Evolutionary conservation across 768 basidiomycete species (phyloP).

Genomic region (Porphyrellus cyaneotinctus): DNA sequence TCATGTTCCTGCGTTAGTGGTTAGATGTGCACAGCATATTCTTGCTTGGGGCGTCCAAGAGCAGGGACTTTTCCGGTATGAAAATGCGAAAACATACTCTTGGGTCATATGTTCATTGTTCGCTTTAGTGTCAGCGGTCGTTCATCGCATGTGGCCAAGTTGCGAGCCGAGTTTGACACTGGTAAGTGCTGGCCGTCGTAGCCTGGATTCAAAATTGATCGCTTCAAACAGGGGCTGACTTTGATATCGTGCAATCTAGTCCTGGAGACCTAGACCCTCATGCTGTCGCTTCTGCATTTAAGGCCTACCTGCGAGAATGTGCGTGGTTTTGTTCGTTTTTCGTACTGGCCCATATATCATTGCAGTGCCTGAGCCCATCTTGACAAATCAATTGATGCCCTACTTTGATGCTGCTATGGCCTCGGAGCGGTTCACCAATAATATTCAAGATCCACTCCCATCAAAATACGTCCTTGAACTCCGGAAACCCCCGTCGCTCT

Average conservation of each 20-base stretch:
- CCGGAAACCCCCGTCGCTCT: slow-evolving; percentile 76
- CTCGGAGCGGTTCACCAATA: slow-evolving; percentile 42
- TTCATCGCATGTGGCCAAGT: slow-evolving; percentile 69
- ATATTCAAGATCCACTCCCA: slow-evolving; percentile 30
- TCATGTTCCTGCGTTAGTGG: slow-evolving; percentile 68
- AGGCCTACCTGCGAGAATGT: slow-evolving; percentile 91
- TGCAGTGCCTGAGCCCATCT: slow-evolving; percentile 80
- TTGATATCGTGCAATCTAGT: slow-evolving; percentile 69
- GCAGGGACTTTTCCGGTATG: slow-evolving; percentile 82
- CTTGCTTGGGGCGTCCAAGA: slow-evolving; percentile 81
- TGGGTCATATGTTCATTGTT: slow-evolving; percentile 5
- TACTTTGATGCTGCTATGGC: slow-evolving; percentile 76
- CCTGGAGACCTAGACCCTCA: slow-evolving; percentile 93
- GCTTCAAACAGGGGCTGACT: slow-evolving; percentile 68
- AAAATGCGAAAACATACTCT: slow-evolving; percentile 4
- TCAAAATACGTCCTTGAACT: slow-evolving; percentile 39
- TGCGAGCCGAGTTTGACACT: slow-evolving; percentile 79
- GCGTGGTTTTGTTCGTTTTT: slow-evolving; percentile 34
- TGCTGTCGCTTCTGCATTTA: slow-evolving; percentile 89
- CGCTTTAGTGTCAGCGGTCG: slow-evolving; percentile 70
- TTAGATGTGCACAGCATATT: slow-evolving; percentile 80
- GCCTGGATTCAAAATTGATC: slow-evolving; percentile 4
- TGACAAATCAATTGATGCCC: slow-evolving; percentile 67
- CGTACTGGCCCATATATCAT: not conserved
- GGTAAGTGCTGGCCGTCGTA: slow-evolving; percentile 38